Base-by-base conservation (phyloP, 2,329 filamentous ascomycete species). In the Penicillium capsulatum region DNA sequence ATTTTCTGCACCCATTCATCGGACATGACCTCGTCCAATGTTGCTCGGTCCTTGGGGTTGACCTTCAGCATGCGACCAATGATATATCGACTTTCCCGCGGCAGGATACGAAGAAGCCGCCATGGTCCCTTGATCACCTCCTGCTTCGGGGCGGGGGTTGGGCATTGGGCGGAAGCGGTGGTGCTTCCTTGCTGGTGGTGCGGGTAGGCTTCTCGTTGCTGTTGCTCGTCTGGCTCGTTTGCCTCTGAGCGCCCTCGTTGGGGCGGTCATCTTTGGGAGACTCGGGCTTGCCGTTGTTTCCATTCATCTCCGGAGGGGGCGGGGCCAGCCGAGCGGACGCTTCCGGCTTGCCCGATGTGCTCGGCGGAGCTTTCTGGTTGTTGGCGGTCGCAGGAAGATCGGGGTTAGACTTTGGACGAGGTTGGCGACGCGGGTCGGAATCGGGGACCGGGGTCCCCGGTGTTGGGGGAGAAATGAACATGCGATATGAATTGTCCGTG, bases 31-130 rank as follows among this genome's bases (percentile, higher is more conserved):
- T 98, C 89, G 16, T 83, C 75, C 72, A 98, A 84, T 2, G 79
- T 86, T 2, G 89, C 91, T 40, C 92, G 80, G 50, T 84, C 83
- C 59, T 80, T 84, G 0, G 90, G 88, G 55, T 95, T 81, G 35
- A 96, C 75, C 57, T 92, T 88, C 24, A 98, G 77, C 92, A 98
- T 98, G 41, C 86, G 78, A 31, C 87, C 83, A 39, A 98, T 84
- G 47, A 98, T 89, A 60, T 91, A 83, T 36, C 92, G 76, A 50
- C 84, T 94, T 66, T 97, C 92, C 44, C 91, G 77, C 1, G 92
- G 92, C 7, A 98, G 73, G 24, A 97, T 72, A 29, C 92, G 80
- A 19, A 98, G 71, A 30, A 98, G 77, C 32, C 92, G 79, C 85
- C 91, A 94, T 2, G 92, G 92, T 0, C 92, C 92, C 57, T 89